Evolutionary conservation across 805 yeast genomes (phyloP).

Genomic region (Lipomyces chichibuensis): DNA sequence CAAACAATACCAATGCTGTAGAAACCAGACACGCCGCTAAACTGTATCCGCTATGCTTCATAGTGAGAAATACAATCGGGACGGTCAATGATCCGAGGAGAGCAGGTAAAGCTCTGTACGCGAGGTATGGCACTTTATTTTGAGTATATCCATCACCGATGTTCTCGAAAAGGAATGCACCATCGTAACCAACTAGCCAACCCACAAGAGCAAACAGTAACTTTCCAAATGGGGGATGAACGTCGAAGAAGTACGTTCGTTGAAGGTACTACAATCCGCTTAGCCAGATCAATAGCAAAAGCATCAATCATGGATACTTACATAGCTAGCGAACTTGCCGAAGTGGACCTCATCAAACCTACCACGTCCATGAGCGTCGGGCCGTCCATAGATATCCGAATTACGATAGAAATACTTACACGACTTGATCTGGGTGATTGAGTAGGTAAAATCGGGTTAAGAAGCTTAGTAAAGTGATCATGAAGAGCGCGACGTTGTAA

Average conservation of each 20-base stretch:
- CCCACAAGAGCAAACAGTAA: constrained; percentile 89
- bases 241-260: constrained; percentile 90
- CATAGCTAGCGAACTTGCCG: constrained; percentile 50
- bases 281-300: constrained; percentile 38
- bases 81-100: constrained; percentile 79
- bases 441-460: constrained; percentile 75
- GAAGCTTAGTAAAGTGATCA: constrained; percentile 71
- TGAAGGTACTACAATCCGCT: constrained; percentile 62
- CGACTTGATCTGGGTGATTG: constrained; percentile 72
- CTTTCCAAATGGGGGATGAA: constrained; percentile 98
- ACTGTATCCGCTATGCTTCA: constrained; percentile 82
- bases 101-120: constrained; percentile 78
- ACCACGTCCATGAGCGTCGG: background rate
- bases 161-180: constrained; percentile 86
- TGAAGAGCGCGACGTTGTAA: constrained; percentile 57
- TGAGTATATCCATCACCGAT: constrained; percentile 81
- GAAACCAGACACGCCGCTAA: constrained; percentile 80
- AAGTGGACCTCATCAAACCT: constrained; percentile 54
- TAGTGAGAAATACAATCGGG: constrained; percentile 79
- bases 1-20: constrained; percentile 73
- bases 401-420: constrained; percentile 41
- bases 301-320: constrained; percentile 10
- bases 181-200: constrained; percentile 84
- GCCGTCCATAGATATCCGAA: background rate
- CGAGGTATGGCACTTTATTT: constrained; percentile 84